Evolutionary conservation across 306 rosid genomes (phyloP), one percentile per base, ranked within the genome.

Genomic region (Medicago ruthenica): DNA sequence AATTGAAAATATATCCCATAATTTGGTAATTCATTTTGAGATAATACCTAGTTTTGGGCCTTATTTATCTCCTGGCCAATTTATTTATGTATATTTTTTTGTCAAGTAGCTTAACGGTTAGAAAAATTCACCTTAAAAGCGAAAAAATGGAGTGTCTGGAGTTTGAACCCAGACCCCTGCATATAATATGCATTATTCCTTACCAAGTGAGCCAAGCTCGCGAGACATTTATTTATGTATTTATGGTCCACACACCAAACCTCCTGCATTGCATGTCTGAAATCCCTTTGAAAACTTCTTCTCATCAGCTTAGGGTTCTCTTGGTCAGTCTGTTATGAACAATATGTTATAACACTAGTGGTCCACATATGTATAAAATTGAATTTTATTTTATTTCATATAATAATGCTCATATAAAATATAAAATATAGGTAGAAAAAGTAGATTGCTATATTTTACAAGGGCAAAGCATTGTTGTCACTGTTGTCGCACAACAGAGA

Each of bases 381-480:
- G 3, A 27, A 27, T 24, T 24, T 24, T 1, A 24, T 27, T 27
- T 27, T 0, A 27, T 27, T 27, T 27, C 31, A 27, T 27, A 27
- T 27, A 27, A 27, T 27, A 3, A 1, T 3, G 31, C 3, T 3
- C 31, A 27, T 3, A 3, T 27, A 27, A 27, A 27, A 27, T 27
- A 27, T 0, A 34, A 34, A 34, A 34, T 34, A 34, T 34, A 34
- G 37, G 37, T 34, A 60, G 75, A 15, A 39, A 69, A 53, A 66
- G 79, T 48, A 27, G 36, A 82, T 67, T 82, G 63, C 71, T 77
- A 76, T 45, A 66, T 39, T 40, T 73, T 73, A 63, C n/a, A 70
- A 62, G 24, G 78, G 83, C 78, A 79, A 79, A 83, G 86, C 80
- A 81, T 72, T 61, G 42, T 69, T 84, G 84, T 84, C 51, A 67